These are phyloP conservation scores for Edaphochlamys debaryana DNA, from an alignment of 139 green algal genomes.

Conservation along the genomic window DNA sequence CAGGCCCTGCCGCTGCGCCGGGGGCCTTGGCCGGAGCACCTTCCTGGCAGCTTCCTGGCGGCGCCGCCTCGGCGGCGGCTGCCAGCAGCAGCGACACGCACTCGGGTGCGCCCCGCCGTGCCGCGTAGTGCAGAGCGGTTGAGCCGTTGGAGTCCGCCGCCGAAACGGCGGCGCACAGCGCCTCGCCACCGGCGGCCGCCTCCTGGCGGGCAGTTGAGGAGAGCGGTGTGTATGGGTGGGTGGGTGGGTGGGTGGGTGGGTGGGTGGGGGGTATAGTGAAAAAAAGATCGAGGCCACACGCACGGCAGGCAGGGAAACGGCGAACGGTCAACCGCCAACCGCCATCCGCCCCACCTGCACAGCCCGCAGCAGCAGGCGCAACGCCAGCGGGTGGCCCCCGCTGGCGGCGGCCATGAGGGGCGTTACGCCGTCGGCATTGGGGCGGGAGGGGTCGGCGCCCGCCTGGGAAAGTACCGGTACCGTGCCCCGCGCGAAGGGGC, in stretches of 20 bases:
- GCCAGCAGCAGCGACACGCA: conserved; percentile 17
- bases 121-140: conserved; percentile 30
- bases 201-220: too few relatives aligned
- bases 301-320: too few relatives aligned
- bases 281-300: too few relatives aligned
- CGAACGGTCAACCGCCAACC: too few relatives aligned
- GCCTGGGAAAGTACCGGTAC: background rate
- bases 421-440: conserved; percentile 20
- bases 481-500: too few relatives aligned
- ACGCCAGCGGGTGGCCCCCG: conserved; percentile 1
- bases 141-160: conserved; percentile 15
- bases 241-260: too few relatives aligned
- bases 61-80: background rate
- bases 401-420: conserved; percentile 28
- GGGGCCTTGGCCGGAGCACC: too few relatives aligned
- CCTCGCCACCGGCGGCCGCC: too few relatives aligned
- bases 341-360: too few relatives aligned
- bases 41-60: background rate
- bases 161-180: background rate
- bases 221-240: too few relatives aligned
- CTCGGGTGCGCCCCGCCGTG: background rate
- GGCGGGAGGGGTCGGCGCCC: background rate
- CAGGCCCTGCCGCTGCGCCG: too few relatives aligned
- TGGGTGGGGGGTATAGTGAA: too few relatives aligned
- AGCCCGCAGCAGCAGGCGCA: conserved; percentile 21